A percentile compares a stretch with the other conserved stretches of the same genome.
phyloP scores from a whole-genome alignment of 108 stramenopile species.

The Stephanodiscus triporus region DNA sequence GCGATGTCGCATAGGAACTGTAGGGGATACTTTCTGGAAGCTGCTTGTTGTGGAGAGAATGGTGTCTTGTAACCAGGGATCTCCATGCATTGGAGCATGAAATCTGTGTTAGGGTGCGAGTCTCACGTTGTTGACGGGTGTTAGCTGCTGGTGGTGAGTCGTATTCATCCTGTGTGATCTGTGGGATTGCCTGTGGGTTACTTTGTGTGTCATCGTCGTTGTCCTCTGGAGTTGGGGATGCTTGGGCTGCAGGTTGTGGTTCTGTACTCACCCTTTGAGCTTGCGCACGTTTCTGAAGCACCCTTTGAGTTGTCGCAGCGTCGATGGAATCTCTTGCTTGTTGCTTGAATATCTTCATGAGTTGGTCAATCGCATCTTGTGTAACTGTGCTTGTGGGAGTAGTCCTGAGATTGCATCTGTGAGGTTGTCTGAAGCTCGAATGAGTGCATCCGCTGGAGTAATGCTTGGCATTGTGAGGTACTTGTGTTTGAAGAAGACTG shows the following conservation, averaged over 20 bases:
- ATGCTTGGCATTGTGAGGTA: constrained; percentile 6
- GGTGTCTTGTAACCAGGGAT: too few relatives aligned
- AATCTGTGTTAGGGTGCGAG: background rate
- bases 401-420: background rate
- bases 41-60: background rate
- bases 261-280: background rate
- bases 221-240: too few relatives aligned
- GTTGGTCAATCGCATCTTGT: background rate
- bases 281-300: background rate
- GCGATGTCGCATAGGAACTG: background rate
- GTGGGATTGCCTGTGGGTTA: background rate
- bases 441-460: constrained; percentile 14
- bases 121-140: background rate
- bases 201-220: too few relatives aligned
- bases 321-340: background rate
- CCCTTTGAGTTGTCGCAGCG: background rate
- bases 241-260: too few relatives aligned
- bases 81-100: background rate
- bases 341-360: background rate
- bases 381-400: background rate
- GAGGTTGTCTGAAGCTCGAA: constrained; percentile 3
- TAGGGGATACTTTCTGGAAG: background rate
- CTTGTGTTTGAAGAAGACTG: background rate
- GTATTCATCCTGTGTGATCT: too few relatives aligned
- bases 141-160: background rate